phyloP scores from a whole-genome alignment of 2,329 filamentous ascomycete genomes.

The Ophiocordyceps camponoti-rufipedis region DNA sequence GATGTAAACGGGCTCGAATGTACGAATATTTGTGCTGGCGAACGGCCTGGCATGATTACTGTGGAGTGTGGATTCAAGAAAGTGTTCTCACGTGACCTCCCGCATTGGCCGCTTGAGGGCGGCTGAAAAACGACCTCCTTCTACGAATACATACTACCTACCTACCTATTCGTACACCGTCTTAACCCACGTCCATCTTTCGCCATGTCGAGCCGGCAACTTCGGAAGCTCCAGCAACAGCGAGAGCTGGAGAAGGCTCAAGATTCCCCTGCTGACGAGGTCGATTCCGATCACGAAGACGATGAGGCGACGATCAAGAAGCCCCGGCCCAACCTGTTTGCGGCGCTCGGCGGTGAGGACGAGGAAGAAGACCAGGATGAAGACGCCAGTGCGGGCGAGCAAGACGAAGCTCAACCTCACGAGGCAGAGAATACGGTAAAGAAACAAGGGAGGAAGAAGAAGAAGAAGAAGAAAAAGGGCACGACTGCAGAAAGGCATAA shows the following conservation, averaged over 20 bases:
- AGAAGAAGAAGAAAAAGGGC: constrained; percentile 17
- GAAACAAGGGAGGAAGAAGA: constrained; percentile 16
- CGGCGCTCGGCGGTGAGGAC: constrained; percentile 27
- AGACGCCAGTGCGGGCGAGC: constrained; percentile 8
- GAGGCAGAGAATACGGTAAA: constrained; percentile 14
- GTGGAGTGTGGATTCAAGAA: too few species aligned
- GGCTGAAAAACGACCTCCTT: too few species aligned
- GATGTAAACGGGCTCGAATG: too few species aligned
- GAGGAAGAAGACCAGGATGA: constrained; percentile 17
- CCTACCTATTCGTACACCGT: too few species aligned
- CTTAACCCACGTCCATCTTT: too few species aligned
- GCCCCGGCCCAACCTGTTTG: constrained; percentile 29
- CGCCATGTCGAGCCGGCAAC: constrained; percentile 30
- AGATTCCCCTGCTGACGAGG: constrained; percentile 3
- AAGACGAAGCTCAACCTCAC: constrained; percentile 4
- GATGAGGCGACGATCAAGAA: constrained; percentile 14
- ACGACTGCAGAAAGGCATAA: constrained; percentile 9
- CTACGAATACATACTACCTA: too few species aligned
- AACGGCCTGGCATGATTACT: too few species aligned
- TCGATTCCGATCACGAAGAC: constrained; percentile 12
- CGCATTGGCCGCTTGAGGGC: too few species aligned
- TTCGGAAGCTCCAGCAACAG: constrained; percentile 33
- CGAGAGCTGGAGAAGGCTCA: constrained; percentile 20
- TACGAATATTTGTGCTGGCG: too few species aligned
- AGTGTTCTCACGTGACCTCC: too few species aligned